A percentile compares a stretch with the other conserved stretches of the same genome.
Evolutionary conservation across 106 monocot genomes (phyloP).

Genomic region (Cymbidium sinense): DNA sequence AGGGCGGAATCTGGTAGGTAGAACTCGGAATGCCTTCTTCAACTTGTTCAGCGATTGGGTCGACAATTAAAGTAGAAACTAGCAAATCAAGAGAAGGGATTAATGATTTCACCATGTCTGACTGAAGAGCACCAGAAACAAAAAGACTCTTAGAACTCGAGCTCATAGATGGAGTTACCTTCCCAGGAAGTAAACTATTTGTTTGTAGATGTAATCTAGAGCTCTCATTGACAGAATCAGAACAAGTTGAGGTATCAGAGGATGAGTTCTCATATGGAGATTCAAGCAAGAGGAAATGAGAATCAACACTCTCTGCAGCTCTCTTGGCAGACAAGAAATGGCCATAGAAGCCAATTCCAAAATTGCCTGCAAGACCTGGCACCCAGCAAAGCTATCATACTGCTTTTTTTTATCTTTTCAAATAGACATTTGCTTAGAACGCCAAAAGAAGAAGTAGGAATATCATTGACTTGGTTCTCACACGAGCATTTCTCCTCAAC

Average conservation of each 20-base stretch:
- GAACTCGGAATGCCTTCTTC: neutral
- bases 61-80: constrained; percentile 11
- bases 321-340: constrained; percentile 71
- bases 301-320: constrained; percentile 52
- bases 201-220: constrained; percentile 19
- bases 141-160: constrained; percentile 26
- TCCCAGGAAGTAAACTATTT: constrained; percentile 33
- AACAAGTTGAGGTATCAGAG: too few relatives aligned
- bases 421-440: constrained; percentile 63
- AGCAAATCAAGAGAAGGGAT: constrained; percentile 27
- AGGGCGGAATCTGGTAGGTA: constrained; percentile 33
- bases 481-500: constrained; percentile 33
- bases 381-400: constrained; percentile 71
- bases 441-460: constrained; percentile 70
- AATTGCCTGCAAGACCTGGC: constrained; percentile 60
- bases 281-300: constrained; percentile 68
- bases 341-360: constrained; percentile 88
- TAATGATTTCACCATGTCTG: constrained; percentile 47
- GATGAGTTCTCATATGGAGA: constrained; percentile 46
- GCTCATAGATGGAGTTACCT: constrained; percentile 14
- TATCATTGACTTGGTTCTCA: constrained; percentile 18
- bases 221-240: constrained; percentile 8
- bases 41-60: too few relatives aligned
- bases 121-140: constrained; percentile 29
- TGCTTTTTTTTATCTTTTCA: constrained; percentile 60